phyloP scores from a whole-genome alignment of 345 rosid genomes.

The Sisymbrium altissimum region DNA sequence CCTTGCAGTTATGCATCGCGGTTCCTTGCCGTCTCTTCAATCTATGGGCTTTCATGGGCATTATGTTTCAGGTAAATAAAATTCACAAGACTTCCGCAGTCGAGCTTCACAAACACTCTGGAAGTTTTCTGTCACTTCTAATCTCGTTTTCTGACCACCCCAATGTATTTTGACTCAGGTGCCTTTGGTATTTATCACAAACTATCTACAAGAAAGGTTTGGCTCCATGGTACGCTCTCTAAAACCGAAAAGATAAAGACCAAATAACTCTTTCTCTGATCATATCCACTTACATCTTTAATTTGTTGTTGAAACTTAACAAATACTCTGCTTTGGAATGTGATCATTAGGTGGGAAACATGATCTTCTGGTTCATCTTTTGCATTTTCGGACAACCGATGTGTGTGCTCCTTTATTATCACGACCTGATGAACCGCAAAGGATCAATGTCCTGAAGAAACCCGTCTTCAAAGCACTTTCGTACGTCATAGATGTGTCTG shows the following conservation, averaged over 20 bases:
- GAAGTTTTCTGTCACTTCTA: background rate
- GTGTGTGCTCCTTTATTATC: constrained; percentile 91
- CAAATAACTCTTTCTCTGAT: background rate
- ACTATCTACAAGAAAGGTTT: constrained; percentile 66
- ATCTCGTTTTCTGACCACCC: background rate
- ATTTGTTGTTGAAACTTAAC: background rate
- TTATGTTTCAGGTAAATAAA: constrained; percentile 83
- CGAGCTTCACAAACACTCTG: background rate
- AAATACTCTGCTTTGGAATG: constrained; percentile 13
- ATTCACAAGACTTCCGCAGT: background rate
- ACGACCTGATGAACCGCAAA: constrained; percentile 88
- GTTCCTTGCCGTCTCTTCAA: constrained; percentile 94
- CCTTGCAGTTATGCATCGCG: constrained; percentile 79
- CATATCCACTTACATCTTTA: background rate
- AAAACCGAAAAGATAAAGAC: background rate
- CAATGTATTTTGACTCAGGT: constrained; percentile 44
- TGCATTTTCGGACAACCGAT: constrained; percentile 98
- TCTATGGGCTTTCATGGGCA: constrained; percentile 92
- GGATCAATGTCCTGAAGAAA: constrained; percentile 25
- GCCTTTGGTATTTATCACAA: constrained; percentile 82
- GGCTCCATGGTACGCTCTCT: constrained; percentile 67
- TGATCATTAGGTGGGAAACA: constrained; percentile 78
- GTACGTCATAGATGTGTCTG: background rate
- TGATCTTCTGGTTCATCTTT: constrained; percentile 92
- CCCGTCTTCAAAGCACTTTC: background rate